Base-by-base conservation (phyloP, 257 asterid genomes). In the Solanum virginianum region DNA sequence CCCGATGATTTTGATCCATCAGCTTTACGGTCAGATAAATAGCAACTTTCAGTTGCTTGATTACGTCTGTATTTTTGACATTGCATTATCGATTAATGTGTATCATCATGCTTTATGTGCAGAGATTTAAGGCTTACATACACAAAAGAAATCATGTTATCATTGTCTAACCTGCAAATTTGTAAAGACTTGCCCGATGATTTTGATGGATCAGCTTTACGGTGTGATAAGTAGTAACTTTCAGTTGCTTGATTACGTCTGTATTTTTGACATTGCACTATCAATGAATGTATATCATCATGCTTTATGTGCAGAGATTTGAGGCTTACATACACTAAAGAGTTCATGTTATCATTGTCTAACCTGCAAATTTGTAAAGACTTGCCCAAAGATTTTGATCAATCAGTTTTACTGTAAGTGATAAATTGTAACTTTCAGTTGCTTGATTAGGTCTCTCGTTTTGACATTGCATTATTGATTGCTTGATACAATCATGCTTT, bases 321-420 rank as follows among this genome's bases (percentile, higher is more conserved):
- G 8, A 66, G 74, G 82, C 24, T 77, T 26, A 77, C 6, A 24
- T 77, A 77, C 82, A 26, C 26, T 15, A 41, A 86, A 86, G 90
- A 83, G 72, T 88, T 85, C 89, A 92, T 92, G 87, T 87, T 91
- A 87, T 83, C 86, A 60, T 83, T 85, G 14, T 83, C 86, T 74
- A 87, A 84, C 72, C 87, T 72, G 87, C 88, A 90, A 56, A 59
- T 65, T 53, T 90, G 93, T 66, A 85, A 84, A 75, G 66, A 53
- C 49, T 59, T 89, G 14, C 93, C 92, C 32, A n/a, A 62, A 60
- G 94, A 90, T 81, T 84, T 91, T 71, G 89, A 91, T 59, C 81
- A 85, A 56, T 83, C 84, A 26, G 54, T 62, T 83, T 75, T 92
- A 54, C 82, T 84, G 94, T 92, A 87, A 55, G 87, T 59, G 41